phyloP scores from a whole-genome alignment of 257 asterid species.

The Plantago ovata region DNA sequence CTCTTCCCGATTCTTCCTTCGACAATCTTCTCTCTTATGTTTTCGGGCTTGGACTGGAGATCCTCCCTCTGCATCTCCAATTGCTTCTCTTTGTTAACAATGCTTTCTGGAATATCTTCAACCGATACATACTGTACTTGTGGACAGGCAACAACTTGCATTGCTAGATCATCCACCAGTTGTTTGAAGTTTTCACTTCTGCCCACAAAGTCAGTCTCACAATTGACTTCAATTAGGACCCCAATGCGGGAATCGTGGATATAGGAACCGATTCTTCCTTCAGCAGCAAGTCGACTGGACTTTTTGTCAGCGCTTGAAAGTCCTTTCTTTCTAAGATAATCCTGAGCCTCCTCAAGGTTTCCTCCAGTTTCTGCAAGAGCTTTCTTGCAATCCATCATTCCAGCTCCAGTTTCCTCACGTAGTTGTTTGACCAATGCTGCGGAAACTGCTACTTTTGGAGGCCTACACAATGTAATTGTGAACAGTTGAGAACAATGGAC shows the following conservation, averaged over 20 bases:
- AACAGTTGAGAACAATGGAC: constrained; percentile 6
- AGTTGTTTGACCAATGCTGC: constrained; percentile 82
- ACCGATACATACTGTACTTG: constrained; percentile 68
- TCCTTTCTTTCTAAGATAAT: constrained; percentile 86
- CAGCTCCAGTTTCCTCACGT: constrained; percentile 97
- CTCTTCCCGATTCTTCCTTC: constrained; percentile 89
- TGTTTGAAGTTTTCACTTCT: constrained; percentile 71
- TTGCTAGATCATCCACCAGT: constrained; percentile 78
- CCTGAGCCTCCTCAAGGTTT: constrained; percentile 87
- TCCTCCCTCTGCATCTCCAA: constrained; percentile 97
- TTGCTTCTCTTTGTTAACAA: constrained; percentile 58
- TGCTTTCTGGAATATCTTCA: constrained; percentile 69
- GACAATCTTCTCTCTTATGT: constrained; percentile 75
- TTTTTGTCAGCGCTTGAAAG: constrained; percentile 92
- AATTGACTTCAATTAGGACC: constrained; percentile 87
- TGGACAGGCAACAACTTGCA: constrained; percentile 95
- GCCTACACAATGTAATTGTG: constrained; percentile 38
- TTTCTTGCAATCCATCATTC: constrained; percentile 99
- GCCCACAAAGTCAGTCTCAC: constrained; percentile 97
- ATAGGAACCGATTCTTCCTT: constrained; percentile 89
- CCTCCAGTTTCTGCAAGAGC: constrained; percentile 90
- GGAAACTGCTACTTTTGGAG: constrained; percentile 52
- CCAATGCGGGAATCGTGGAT: constrained; percentile 95
- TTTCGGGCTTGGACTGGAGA: constrained; percentile 82
- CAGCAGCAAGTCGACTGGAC: constrained; percentile 91